Conservation (phyloP, 495 filamentous ascomycete species). For the Penicillium pancosmium region DNA sequence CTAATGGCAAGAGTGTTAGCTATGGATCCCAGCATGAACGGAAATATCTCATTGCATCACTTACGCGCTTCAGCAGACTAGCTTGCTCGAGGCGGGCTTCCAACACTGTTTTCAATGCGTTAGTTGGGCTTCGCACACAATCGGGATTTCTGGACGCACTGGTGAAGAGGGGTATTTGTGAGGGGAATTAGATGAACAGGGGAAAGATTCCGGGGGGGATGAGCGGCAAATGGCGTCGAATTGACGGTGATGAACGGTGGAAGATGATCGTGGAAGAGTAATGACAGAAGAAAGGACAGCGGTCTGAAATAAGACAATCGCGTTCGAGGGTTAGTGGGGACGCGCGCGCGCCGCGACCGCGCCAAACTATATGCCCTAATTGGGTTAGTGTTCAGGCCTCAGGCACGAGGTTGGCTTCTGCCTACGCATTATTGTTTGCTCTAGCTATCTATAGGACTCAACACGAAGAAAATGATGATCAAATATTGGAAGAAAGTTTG, state of each 20-base stretch:
- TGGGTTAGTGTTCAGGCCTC: constrained; percentile 31
- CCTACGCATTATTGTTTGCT: too few relatives aligned
- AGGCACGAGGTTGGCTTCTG: constrained; percentile 14
- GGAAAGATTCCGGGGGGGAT: constrained; percentile 1
- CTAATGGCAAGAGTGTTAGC: constrained; percentile 46
- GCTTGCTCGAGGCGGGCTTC: constrained; percentile 97
- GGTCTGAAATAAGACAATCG: constrained; percentile 35
- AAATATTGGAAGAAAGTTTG: constrained; percentile 3
- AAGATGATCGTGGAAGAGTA: constrained; percentile 16
- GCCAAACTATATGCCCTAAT: constrained; percentile 43
- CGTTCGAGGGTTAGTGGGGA: constrained; percentile 42
- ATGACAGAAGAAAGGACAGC: constrained; percentile 23
- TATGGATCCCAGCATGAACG: constrained; percentile 2
- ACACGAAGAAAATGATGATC: neutral
- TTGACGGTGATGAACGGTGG: constrained; percentile 4
- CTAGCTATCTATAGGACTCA: neutral
- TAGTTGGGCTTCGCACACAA: constrained; percentile 21
- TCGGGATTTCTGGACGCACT: constrained; percentile 35
- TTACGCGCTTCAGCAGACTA: constrained; percentile 90
- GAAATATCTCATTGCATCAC: constrained; percentile 15
- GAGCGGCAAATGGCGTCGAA: constrained; percentile 8
- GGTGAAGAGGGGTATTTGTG: constrained; percentile 31
- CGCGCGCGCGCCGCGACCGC: constrained; percentile 34
- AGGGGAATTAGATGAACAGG: constrained; percentile 3
- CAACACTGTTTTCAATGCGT: constrained; percentile 66